Conservation (phyloP, 2,329 filamentous ascomycete species). For the Aspergillus quadricinctus region DNA sequence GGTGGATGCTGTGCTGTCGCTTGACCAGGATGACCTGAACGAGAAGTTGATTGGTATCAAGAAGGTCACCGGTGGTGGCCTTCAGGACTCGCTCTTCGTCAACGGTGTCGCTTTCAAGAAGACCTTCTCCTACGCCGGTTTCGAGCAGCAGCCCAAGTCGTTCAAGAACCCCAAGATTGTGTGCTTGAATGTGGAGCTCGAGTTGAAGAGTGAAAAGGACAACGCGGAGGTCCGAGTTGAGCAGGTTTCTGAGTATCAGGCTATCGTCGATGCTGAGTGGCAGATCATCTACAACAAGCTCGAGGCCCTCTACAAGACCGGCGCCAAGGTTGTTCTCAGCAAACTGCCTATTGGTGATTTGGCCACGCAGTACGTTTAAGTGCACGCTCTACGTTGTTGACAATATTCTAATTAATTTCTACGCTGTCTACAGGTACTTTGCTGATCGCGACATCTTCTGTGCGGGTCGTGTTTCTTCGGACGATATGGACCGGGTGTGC, state of each 20-base stretch:
- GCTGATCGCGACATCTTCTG: constrained; percentile 98
- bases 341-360: constrained; percentile 97
- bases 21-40: constrained; percentile 95
- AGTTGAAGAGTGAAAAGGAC: constrained; percentile 98
- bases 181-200: constrained; percentile 94
- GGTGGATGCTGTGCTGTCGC: constrained; percentile 88
- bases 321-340: constrained; percentile 94
- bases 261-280: constrained; percentile 98
- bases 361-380: constrained; percentile 68
- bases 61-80: constrained; percentile 92
- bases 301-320: constrained; percentile 87
- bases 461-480: constrained; percentile 82
- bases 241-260: constrained; percentile 98
- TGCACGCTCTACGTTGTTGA: not conserved
- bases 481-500: constrained; percentile 94
- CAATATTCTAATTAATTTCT: not conserved
- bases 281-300: constrained; percentile 99
- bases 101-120: constrained; percentile 99
- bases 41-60: constrained; percentile 98
- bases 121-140: constrained; percentile 97
- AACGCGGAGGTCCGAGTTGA: constrained; percentile 97
- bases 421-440: constrained; percentile 58
- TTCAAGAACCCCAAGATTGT: constrained; percentile 95
- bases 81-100: constrained; percentile 94
- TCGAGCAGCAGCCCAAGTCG: constrained; percentile 96